A percentile compares a stretch with the other conserved stretches of the same genome.
phyloP scores from a whole-genome alignment of 257 asterid species.

The Nicotiana otophora region DNA sequence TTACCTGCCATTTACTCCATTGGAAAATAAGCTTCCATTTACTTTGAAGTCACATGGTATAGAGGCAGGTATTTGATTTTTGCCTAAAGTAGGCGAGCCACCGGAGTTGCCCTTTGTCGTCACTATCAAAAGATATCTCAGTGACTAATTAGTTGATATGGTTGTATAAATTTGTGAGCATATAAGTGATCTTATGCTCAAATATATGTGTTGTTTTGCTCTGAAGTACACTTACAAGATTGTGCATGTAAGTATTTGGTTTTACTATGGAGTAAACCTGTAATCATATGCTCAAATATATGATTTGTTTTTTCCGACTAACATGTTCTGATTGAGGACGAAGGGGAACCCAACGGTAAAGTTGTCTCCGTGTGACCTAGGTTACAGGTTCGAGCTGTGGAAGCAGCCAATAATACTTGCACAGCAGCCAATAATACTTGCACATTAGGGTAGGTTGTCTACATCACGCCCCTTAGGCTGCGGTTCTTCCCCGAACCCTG shows the following conservation, averaged over 20 bases:
- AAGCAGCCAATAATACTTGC: too few relatives aligned
- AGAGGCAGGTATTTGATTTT: constrained; percentile 26
- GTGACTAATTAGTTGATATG: neutral
- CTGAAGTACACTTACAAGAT: constrained; percentile 16
- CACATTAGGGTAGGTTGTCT: too few relatives aligned
- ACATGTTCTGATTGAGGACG: too few relatives aligned
- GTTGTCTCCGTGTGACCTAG: too few relatives aligned
- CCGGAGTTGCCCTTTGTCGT: constrained; percentile 27
- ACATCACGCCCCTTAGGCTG: too few relatives aligned
- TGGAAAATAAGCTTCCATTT: constrained; percentile 45
- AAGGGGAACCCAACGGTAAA: too few relatives aligned
- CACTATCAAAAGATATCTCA: constrained; percentile 32
- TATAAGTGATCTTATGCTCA: neutral
- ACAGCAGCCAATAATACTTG: too few relatives aligned
- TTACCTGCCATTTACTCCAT: constrained; percentile 41
- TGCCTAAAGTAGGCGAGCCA: constrained; percentile 20
- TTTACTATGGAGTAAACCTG: neutral
- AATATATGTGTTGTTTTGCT: neutral
- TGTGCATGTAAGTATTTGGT: neutral
- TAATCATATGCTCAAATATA: neutral
- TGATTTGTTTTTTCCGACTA: neutral
- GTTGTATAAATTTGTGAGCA: neutral
- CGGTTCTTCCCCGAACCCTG: too few relatives aligned
- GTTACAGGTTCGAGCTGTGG: too few relatives aligned
- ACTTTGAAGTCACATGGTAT: constrained; percentile 23